Evolutionary conservation across 106 monocot species (phyloP), one percentile per base, ranked within the genome.

Genomic region (Phalaenopsis equestris): DNA sequence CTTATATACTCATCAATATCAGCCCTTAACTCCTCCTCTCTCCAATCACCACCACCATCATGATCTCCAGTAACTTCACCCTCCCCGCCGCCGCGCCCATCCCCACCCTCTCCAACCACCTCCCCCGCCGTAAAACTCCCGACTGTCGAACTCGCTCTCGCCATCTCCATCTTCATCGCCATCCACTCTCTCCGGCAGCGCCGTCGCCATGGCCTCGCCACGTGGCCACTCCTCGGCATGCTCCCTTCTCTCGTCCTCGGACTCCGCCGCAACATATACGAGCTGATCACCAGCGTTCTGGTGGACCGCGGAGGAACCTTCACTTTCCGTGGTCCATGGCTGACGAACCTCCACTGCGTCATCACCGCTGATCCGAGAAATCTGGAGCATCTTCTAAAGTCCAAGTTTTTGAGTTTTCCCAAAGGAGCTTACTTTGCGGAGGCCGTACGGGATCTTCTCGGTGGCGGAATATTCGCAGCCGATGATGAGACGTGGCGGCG

Each of bases 311-410:
- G 86, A 45, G 94, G 94, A 72, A 97, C 96, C 9, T 97, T 97
- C 89, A 81, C 79, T 48, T 97, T 97, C 85, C 79, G 74, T 2
- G 96, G 96, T 14, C 94, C 96, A 0, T 83, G 81, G 85, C 80
- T 94, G 77, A 92, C 89, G 57, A 94, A 86, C 81, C 89, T 97
- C 43, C 89, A 97, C 47, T 91, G 90, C 77, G 87, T 97, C 58
- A 78, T 97, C 30, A 97, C 96, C 23, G 73, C 96, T 37, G 96
- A 97, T 77, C 96, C 96, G 16, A 84, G 96, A 1, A 97, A 97
- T 86, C 85, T 97, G 10, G 94, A 97, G 85, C 92, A 94, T 81
- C 78, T 94, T 17, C 87, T 97, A 77, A 97, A 97, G 85, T 92
- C 94, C 55, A 90, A 85, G 80, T 97, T 97, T 83, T 4, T 70